Percentiles rank a stretch among this genome's conserved stretches.
Evolutionary conservation across 805 yeast species (phyloP).

Genomic region (Sugiyamaella floridensis): DNA sequence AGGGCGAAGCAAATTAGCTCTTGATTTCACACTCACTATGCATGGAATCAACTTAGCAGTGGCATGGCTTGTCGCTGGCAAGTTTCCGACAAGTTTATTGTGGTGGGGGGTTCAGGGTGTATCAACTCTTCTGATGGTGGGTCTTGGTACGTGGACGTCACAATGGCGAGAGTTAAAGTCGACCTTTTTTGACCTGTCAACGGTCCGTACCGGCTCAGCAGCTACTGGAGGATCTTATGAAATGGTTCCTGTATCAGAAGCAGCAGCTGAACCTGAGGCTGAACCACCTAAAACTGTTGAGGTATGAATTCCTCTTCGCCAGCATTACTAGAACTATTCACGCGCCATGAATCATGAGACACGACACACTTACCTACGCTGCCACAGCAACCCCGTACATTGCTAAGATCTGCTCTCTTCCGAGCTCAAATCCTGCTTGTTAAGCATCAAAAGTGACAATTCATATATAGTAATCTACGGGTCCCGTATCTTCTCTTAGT

Average conservation of each 20-base stretch:
- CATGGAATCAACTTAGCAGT: conserved; percentile 72
- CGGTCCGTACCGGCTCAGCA: not conserved
- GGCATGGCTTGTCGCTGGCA: conserved; percentile 56
- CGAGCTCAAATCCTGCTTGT: too few relatives aligned
- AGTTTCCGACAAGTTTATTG: conserved; percentile 60
- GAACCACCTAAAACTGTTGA: not conserved
- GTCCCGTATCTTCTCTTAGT: too few relatives aligned
- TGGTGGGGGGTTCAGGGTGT: conserved; percentile 82
- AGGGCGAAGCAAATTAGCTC: conserved; percentile 87
- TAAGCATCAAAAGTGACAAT: too few relatives aligned
- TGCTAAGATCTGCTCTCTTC: too few relatives aligned
- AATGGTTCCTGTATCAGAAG: conserved; percentile 9
- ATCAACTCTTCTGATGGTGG: conserved; percentile 62
- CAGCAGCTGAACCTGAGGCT: not conserved
- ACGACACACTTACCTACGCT: too few relatives aligned
- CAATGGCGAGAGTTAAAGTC: conserved; percentile 88
- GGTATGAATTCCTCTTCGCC: too few relatives aligned
- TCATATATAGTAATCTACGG: too few relatives aligned
- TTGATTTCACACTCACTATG: conserved; percentile 94
- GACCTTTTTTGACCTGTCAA: conserved; percentile 68
- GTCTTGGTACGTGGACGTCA: conserved; percentile 81
- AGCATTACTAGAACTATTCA: too few relatives aligned
- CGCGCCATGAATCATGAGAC: too few relatives aligned
- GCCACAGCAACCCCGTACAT: too few relatives aligned
- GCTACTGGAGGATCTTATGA: conserved; percentile 14